Evolutionary conservation across 306 rosid species (phyloP).

Genomic region (Crataegus laevigata): DNA sequence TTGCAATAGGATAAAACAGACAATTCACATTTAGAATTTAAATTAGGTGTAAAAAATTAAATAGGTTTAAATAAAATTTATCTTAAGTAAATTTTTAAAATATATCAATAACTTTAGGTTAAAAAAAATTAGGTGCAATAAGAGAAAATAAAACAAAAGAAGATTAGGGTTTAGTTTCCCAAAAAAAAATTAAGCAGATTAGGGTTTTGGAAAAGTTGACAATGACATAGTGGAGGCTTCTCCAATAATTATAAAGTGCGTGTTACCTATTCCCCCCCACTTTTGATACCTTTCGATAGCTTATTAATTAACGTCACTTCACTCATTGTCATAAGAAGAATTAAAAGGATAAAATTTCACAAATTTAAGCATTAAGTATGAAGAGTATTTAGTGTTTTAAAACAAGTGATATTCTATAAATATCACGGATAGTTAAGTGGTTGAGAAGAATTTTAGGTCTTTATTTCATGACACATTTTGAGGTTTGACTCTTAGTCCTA

Average conservation of each 20-base stretch:
- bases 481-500: rapidly evolving
- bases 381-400: neutral
- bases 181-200: neutral
- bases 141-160: neutral
- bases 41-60: no score
- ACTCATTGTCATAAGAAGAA: neutral
- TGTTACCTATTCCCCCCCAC: neutral
- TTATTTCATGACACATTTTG: rapidly evolving
- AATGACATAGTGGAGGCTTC: neutral
- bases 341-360: neutral
- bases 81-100: neutral
- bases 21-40: no score
- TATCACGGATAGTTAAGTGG: no score
- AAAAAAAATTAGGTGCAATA: neutral
- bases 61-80: no score
- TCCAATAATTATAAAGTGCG: neutral
- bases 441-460: no score
- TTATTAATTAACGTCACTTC: neutral
- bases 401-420: neutral
- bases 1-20: no score
- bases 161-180: neutral
- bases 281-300: neutral
- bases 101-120: neutral
- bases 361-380: neutral
- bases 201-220: neutral